phyloP scores from a whole-genome alignment of 305 asterid species.

The Caryopteris hybrid region DNA sequence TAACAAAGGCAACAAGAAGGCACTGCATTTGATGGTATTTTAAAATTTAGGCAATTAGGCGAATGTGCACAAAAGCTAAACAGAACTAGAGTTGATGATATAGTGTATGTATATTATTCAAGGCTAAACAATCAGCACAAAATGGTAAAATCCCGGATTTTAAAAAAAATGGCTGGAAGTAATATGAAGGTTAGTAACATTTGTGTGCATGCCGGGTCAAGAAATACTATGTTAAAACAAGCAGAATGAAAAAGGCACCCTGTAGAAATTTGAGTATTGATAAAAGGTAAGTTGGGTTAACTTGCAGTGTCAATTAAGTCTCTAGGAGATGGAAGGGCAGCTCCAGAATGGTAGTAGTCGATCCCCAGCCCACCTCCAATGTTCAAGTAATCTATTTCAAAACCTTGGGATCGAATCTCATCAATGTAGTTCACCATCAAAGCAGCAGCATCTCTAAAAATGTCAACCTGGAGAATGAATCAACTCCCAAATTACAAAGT shows the following conservation, averaged over 20 bases:
- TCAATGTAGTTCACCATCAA: slow-evolving; percentile 90
- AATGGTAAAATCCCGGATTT: not conserved
- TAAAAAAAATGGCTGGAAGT: not conserved
- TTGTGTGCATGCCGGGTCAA: not conserved
- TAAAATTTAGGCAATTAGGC: not conserved
- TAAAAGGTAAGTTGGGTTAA: not conserved
- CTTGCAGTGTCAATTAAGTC: slow-evolving; percentile 88
- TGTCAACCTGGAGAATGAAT: slow-evolving; percentile 67
- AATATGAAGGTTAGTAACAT: too few relatives aligned
- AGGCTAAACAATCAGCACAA: not conserved
- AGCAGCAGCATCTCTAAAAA: slow-evolving; percentile 92
- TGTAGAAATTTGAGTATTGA: not conserved
- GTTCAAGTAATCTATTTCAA: slow-evolving; percentile 75
- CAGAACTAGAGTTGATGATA: not conserved
- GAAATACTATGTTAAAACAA: not conserved
- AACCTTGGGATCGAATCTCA: slow-evolving; percentile 87
- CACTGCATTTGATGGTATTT: not conserved
- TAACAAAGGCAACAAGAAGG: not conserved
- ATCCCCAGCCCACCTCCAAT: slow-evolving; percentile 98
- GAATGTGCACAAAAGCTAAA: not conserved
- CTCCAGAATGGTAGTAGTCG: slow-evolving; percentile 88
- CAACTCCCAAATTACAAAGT: slow-evolving; percentile 63
- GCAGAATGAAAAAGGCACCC: not conserved
- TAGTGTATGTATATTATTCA: not conserved
- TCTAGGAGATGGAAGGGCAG: slow-evolving; percentile 82